A percentile compares a stretch with the other conserved stretches of the same genome.
Evolutionary conservation across 805 yeast species (phyloP).

Genomic region (Teunomyces aglyptinius): DNA sequence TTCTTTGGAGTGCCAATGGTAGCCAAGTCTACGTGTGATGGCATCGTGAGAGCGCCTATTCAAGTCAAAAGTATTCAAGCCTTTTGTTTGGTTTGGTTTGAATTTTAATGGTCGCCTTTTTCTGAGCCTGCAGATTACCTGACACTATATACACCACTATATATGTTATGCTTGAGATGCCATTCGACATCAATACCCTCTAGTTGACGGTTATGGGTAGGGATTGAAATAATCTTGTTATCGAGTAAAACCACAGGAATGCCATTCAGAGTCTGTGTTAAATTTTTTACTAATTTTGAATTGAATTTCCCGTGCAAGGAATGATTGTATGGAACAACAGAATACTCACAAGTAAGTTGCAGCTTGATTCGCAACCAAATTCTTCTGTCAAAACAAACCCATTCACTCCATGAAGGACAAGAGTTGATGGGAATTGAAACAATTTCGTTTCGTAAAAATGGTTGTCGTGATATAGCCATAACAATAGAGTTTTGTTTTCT

Average conservation of each 20-base stretch:
- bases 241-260: not conserved
- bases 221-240: not conserved
- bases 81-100: not conserved
- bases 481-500: not conserved
- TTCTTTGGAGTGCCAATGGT: conserved; percentile 11
- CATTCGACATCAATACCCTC: not conserved
- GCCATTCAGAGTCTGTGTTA: not conserved
- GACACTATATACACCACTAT: not conserved
- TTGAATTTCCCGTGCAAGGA: not conserved
- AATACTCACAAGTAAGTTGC: not conserved
- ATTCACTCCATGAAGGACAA: conserved; percentile 19
- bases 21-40: conserved; percentile 8
- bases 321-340: conserved; percentile 7
- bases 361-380: conserved; percentile 31
- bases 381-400: conserved; percentile 40
- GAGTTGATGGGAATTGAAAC: not conserved
- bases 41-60: not conserved
- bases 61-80: not conserved
- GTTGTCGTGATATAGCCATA: conserved; percentile 21
- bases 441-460: conserved; percentile 8
- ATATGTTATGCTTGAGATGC: conserved; percentile 4
- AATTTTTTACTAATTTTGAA: not conserved
- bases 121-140: not conserved
- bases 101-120: conserved; percentile 2
- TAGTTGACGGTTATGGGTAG: not conserved